Evolutionary conservation across 1,284 basidiomycete species (phyloP), one percentile per base, ranked within the genome.

Genomic region (Moesziomyces aphidis): DNA sequence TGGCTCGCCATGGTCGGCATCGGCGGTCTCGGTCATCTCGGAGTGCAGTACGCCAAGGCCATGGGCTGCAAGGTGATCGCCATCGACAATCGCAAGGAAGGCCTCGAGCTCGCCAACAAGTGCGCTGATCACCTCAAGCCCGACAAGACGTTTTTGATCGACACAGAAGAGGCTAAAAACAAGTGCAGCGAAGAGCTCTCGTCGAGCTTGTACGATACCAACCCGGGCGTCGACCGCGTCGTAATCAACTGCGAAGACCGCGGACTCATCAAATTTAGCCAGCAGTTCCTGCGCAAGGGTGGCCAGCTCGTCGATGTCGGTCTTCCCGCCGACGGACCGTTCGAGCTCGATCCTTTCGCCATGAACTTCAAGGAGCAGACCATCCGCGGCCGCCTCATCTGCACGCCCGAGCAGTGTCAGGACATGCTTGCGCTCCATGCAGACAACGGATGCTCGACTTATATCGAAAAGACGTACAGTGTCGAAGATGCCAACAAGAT

Each of bases 1-100:
- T 78, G 86, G 49, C 85, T 86, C 9, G 85, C 80, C 11, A 80
- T 87, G 19, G 83, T 86, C 45, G 86, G 86, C 22, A 73, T 87
- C 39, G 86, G 86, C 59, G 85, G 85, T 31, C 81, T 86, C 5
- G 85, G 85, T 10, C 85, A 85, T 62, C 77, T 86, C 19, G 85
- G 76, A 2, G 53, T 86, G 21, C 85, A 85, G 65, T 85, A 81
- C 57, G 83, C 83, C 26, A 70, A 77, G 49, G 83, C 84, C 43
- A 79, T 85, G 73, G 85, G 86, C 23, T 83, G 64, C 73, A 78
- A 83, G 23, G 83, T 84, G 22, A 80, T 86, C 31, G 85, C 77
- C 47, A 71, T 80, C 61, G 78, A 80, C 67, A 80, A 80, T 59
- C 66, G 78, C 31, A 67, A 80, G 36, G 63, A 75, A 45, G 61